Conservation (phyloP, 75 land plant genomes). For the Ceratopteris richardii region DNA sequence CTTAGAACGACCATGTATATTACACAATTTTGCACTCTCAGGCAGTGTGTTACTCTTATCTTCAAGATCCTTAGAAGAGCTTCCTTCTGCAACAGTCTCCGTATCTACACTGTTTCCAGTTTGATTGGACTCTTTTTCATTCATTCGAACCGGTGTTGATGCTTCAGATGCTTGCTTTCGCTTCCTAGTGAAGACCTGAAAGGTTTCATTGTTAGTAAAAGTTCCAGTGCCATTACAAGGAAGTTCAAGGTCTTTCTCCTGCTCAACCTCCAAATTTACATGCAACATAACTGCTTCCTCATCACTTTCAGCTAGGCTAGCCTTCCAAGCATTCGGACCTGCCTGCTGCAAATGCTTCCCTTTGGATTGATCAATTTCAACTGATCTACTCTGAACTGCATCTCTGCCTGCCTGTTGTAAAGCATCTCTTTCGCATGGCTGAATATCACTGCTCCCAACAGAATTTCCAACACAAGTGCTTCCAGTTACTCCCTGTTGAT, state of each 20-base stretch:
- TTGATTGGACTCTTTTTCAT: neutral
- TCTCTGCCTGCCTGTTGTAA: neutral
- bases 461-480: too few relatives aligned
- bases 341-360: neutral
- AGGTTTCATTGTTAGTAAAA: neutral
- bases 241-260: neutral
- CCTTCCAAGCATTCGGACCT: neutral
- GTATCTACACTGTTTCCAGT: neutral
- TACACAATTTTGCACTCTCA: neutral
- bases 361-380: neutral
- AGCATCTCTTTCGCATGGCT: too few relatives aligned
- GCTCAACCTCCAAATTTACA: conserved; percentile 1
- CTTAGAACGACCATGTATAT: conserved; percentile 1
- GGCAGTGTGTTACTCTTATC: neutral
- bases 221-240: neutral
- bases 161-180: neutral
- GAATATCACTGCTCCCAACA: neutral
- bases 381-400: neutral
- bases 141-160: neutral
- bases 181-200: neutral
- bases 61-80: neutral
- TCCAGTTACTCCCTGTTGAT: neutral
- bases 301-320: neutral
- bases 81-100: neutral
- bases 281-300: neutral